Percentiles rank a stretch among this genome's conserved stretches.
Evolutionary conservation across 225 moss, liverwort and hornwort species (phyloP).

Genomic region (Neckera pumila): DNA sequence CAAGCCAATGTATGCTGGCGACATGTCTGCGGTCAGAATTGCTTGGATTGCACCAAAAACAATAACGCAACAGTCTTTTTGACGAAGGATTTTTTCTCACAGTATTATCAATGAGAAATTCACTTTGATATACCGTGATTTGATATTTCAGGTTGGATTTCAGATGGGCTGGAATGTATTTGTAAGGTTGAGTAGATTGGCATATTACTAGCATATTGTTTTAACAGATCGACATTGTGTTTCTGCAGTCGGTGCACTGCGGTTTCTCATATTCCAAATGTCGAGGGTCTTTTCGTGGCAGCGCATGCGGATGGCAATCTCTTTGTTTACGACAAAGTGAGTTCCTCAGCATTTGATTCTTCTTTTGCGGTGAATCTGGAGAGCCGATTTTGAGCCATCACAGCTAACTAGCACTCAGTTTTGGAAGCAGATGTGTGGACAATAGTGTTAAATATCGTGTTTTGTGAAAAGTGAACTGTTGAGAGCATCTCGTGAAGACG

Average conservation of each 20-base stretch:
- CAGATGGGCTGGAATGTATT: neutral
- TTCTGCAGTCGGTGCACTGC: constrained; percentile 77
- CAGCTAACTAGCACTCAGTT: neutral
- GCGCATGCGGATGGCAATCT: constrained; percentile 93
- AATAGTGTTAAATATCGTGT: neutral
- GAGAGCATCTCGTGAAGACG: neutral
- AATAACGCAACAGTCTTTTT: neutral
- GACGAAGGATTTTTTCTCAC: neutral
- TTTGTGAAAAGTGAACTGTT: neutral
- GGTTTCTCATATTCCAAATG: constrained; percentile 76
- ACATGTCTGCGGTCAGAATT: neutral
- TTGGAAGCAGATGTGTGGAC: neutral
- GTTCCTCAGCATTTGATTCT: neutral
- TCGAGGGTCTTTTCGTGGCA: constrained; percentile 77
- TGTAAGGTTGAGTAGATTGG: neutral
- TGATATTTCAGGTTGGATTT: neutral
- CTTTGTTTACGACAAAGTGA: constrained; percentile 91
- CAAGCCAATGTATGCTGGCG: neutral
- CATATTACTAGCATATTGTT: neutral
- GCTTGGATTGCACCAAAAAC: neutral
- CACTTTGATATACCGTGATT: neutral
- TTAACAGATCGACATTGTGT: neutral
- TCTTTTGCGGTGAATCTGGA: neutral
- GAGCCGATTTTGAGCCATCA: neutral
- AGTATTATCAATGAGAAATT: neutral